phyloP scores from a whole-genome alignment of 306 rosid genomes.

The Rosa lucieae region DNA sequence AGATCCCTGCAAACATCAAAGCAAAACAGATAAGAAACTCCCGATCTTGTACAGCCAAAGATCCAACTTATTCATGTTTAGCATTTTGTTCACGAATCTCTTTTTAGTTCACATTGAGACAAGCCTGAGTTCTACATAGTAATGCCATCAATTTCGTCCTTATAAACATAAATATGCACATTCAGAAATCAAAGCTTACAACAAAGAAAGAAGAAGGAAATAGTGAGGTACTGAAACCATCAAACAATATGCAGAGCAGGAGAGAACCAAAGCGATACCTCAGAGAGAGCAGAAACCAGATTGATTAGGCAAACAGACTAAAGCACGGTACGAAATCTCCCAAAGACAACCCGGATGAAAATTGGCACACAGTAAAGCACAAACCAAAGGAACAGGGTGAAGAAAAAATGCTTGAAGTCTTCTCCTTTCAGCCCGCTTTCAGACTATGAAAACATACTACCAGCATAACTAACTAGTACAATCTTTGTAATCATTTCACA shows the following conservation, averaged over 20 bases:
- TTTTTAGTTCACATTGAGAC: slow-evolving; percentile 9
- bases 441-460: neutral
- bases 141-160: slow-evolving; percentile 1
- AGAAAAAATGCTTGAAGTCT: neutral
- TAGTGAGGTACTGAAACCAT: neutral
- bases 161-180: neutral
- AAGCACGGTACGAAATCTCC: neutral
- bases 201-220: neutral
- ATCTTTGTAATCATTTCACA: neutral
- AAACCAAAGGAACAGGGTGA: neutral
- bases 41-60: slow-evolving; percentile 10
- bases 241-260: neutral
- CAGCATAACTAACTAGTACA: slow-evolving; percentile 7
- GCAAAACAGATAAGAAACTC: slow-evolving; percentile 23
- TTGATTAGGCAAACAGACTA: neutral
- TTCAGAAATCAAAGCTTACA: neutral
- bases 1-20: slow-evolving; percentile 36
- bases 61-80: neutral
- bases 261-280: neutral
- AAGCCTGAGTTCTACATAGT: neutral
- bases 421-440: neutral
- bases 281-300: neutral
- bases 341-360: neutral
- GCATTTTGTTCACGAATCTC: neutral
- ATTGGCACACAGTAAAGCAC: slow-evolving; percentile 2